A percentile compares a stretch with the other conserved stretches of the same genome.
Conservation (phyloP, 345 rosid genomes). For the Cardamine chenopodiifolia region DNA sequence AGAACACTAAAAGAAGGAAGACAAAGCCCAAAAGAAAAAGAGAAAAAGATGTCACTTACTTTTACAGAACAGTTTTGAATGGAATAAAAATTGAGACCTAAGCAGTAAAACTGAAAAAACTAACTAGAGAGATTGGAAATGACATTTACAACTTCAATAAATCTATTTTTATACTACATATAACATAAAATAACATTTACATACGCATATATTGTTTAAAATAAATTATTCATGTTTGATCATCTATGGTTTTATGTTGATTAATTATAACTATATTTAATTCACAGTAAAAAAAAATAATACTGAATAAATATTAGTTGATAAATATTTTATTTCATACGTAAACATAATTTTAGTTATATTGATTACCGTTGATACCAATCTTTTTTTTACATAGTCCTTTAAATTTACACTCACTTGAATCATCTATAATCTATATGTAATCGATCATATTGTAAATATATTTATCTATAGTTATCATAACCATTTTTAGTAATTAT, state of each 20-base stretch:
- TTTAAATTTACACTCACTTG: conserved; percentile 1
- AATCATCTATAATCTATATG: background rate
- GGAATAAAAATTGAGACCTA: no score
- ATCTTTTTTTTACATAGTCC: conserved; percentile 17
- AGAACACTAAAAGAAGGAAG: no score
- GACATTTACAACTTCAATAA: no score
- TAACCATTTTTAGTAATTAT: background rate
- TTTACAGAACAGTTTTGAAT: no score
- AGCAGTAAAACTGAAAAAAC: no score
- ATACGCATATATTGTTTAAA: no score
- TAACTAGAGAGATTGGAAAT: no score
- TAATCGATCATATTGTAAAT: background rate
- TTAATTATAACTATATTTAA: background rate
- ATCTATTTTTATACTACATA: no score
- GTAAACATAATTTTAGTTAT: no score
- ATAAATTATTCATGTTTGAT: background rate
- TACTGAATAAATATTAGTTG: background rate
- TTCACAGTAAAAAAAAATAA: background rate
- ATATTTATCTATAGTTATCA: background rate
- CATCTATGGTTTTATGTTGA: background rate
- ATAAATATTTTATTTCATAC: background rate
- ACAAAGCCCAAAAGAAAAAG: no score
- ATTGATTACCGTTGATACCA: background rate
- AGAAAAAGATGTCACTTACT: no score
- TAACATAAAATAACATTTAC: no score